Evolutionary conservation across 768 basidiomycete genomes (phyloP).

Genomic region (Multifurca ochricompacta): DNA sequence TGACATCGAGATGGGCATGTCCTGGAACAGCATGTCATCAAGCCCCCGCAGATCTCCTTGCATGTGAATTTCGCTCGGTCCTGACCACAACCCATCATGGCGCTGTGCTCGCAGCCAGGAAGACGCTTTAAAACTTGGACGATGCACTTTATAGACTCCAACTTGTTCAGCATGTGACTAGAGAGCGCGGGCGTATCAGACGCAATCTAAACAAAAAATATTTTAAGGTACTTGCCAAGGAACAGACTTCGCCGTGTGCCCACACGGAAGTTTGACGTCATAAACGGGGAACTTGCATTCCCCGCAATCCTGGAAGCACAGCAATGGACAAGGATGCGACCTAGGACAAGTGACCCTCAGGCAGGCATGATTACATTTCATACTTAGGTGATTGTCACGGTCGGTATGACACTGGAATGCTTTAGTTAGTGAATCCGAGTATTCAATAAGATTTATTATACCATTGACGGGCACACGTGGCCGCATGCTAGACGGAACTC

Average conservation of each 20-base stretch:
- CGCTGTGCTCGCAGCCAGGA: constrained; percentile 28
- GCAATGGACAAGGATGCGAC: constrained; percentile 24
- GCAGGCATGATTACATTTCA: constrained; percentile 25
- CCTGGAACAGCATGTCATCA: constrained; percentile 26
- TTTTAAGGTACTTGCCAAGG: constrained; percentile 24
- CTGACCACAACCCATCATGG: constrained; percentile 15
- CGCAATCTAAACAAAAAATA: neutral
- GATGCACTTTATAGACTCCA: constrained; percentile 23
- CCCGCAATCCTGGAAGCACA: constrained; percentile 27
- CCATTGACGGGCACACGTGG: constrained; percentile 27
- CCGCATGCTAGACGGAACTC: constrained; percentile 26
- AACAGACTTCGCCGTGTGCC: constrained; percentile 21
- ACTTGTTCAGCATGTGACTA: constrained; percentile 25
- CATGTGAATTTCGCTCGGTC: constrained; percentile 23
- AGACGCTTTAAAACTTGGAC: constrained; percentile 24
- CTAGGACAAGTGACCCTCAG: constrained; percentile 20
- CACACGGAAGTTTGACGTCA: constrained; percentile 25
- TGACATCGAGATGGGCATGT: constrained; percentile 27
- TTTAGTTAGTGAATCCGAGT: neutral
- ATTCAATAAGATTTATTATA: neutral
- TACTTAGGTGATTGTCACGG: constrained; percentile 20
- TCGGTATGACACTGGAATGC: constrained; percentile 22
- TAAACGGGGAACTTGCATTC: constrained; percentile 25
- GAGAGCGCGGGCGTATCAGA: neutral
- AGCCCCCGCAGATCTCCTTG: constrained; percentile 22